Conservation (phyloP, 2,329 filamentous ascomycete species). For the Diaporthe capsici region DNA sequence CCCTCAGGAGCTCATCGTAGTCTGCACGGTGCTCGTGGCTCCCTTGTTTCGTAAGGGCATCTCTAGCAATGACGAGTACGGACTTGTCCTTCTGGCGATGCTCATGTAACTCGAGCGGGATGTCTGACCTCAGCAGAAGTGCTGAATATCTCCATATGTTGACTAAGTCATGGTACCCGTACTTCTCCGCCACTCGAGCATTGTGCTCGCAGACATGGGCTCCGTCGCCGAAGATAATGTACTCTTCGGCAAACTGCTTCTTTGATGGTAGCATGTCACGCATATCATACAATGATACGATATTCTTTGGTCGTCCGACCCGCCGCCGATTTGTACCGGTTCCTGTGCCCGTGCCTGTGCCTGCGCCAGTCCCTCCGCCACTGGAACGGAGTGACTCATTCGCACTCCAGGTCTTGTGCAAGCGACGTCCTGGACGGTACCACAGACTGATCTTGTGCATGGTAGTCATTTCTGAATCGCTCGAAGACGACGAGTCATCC, state of each 20-base stretch:
- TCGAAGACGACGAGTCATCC: slow-evolving; percentile 65
- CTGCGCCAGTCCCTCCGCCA: slow-evolving; percentile 71
- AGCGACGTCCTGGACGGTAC: slow-evolving; percentile 67
- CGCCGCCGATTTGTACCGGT: slow-evolving; percentile 61
- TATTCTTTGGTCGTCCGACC: slow-evolving; percentile 71
- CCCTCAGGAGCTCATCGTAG: slow-evolving; percentile 56
- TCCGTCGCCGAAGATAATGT: slow-evolving; percentile 86
- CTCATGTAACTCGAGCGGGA: slow-evolving; percentile 76
- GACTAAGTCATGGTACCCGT: slow-evolving; percentile 79
- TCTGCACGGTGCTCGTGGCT: slow-evolving; percentile 42
- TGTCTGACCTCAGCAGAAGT: slow-evolving; percentile 82
- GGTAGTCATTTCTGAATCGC: slow-evolving; percentile 74
- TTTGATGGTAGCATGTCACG: slow-evolving; percentile 83
- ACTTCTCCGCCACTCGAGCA: slow-evolving; percentile 79
- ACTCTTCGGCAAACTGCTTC: slow-evolving; percentile 80
- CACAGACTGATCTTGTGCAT: slow-evolving; percentile 70
- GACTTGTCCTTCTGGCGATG: slow-evolving; percentile 69
- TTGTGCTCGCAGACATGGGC: slow-evolving; percentile 89
- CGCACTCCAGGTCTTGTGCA: slow-evolving; percentile 69
- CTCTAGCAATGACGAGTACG: slow-evolving; percentile 77
- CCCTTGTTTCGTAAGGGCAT: slow-evolving; percentile 64
- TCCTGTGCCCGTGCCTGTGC: slow-evolving; percentile 69
- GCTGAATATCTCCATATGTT: slow-evolving; percentile 88
- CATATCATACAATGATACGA: slow-evolving; percentile 81
- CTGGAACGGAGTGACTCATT: slow-evolving; percentile 71